Conservation (phyloP, 1,139 yeast genomes). For the Suhomyces guaymorum region DNA sequence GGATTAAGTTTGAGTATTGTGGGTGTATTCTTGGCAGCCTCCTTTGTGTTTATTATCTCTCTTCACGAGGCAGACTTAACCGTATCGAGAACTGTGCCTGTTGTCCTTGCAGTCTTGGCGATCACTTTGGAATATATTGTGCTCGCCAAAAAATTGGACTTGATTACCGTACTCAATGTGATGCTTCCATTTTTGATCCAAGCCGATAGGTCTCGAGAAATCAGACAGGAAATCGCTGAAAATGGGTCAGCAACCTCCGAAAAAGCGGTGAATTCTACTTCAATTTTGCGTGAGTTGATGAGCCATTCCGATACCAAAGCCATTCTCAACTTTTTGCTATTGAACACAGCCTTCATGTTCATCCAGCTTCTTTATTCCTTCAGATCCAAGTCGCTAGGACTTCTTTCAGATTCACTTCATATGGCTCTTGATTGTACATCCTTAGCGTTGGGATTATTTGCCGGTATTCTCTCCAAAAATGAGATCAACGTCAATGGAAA, state of each 20-base stretch:
- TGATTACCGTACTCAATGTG: slow-evolving; percentile 15
- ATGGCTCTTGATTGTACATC: slow-evolving; percentile 96
- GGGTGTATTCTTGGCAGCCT: slow-evolving; percentile 27
- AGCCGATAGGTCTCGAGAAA: slow-evolving; percentile 16
- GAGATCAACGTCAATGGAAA: slow-evolving; percentile 56
- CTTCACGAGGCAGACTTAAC: slow-evolving; percentile 26
- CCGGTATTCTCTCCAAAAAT: slow-evolving; percentile 61
- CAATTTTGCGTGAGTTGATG: slow-evolving; percentile 43
- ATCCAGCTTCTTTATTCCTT: slow-evolving; percentile 89
- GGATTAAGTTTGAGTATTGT: slow-evolving; percentile 23
- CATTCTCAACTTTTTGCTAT: slow-evolving; percentile 79
- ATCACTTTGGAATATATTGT: slow-evolving; percentile 26
- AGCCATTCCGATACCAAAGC: slow-evolving; percentile 78
- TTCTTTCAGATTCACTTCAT: slow-evolving; percentile 89
- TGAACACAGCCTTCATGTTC: slow-evolving; percentile 91
- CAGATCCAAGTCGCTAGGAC: slow-evolving; percentile 86
- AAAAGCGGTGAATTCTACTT: slow-evolving; percentile 9
- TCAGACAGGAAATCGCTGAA: slow-evolving; percentile 7
- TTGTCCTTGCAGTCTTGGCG: slow-evolving; percentile 22
- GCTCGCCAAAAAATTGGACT: slow-evolving; percentile 14
- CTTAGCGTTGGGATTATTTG: slow-evolving; percentile 82
- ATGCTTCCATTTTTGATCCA: slow-evolving; percentile 22
- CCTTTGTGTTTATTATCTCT: slow-evolving; percentile 27
- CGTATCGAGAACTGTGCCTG: slow-evolving; percentile 19
- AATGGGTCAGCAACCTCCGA: slow-evolving; percentile 2